Evolutionary conservation across 176 grass and related monocot species (phyloP), one percentile per base, ranked within the genome.

Genomic region (Carex kokanica): DNA sequence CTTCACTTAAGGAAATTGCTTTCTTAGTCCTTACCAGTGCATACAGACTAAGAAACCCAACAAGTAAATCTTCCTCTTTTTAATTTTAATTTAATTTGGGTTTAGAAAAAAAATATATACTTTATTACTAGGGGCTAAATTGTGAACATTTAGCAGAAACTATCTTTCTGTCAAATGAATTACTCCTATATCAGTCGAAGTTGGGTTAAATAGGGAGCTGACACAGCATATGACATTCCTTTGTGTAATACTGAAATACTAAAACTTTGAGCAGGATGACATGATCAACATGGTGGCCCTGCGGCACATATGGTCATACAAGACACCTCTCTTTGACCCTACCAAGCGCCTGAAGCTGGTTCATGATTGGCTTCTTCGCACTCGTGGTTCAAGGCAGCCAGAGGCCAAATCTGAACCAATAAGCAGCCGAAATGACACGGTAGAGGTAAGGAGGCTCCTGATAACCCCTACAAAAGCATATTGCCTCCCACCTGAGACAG

Each of bases 391-490:
- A 61, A 82, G 59, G 58, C 31, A 65, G 59, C 29, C 51, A 34
- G 56, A 81, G 53, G 20, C 79, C 34, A 82, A 82, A 82, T 36
- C 32, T 47, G 60, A 82, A 40, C n/a, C 8, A 49, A 47, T 43
- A 61, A 47, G 59, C 45, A 49, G 21, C 45, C 62, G 59, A 23
- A 82, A 64, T 29, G 79, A 82, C 79, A 82, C 36, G 11, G 43
- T 53, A 17, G 60, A 64, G 60, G 60, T 97, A 59, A 79, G 92
- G 60, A 94, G 88, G 87, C 87, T 97, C 45, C 60, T 94, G 27
- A 88, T 97, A 81, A 94, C 95, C 6, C 95, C 95, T 25, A 94
- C 90, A 12, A 94, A 62, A 68, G 92, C 92, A 29, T 94, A 91
- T 64, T 97, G 92, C 82, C 23, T 91, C 52, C 95, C 92, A 27